Conservation (phyloP, 2,329 filamentous ascomycete genomes). For the Microdochium paspali region DNA sequence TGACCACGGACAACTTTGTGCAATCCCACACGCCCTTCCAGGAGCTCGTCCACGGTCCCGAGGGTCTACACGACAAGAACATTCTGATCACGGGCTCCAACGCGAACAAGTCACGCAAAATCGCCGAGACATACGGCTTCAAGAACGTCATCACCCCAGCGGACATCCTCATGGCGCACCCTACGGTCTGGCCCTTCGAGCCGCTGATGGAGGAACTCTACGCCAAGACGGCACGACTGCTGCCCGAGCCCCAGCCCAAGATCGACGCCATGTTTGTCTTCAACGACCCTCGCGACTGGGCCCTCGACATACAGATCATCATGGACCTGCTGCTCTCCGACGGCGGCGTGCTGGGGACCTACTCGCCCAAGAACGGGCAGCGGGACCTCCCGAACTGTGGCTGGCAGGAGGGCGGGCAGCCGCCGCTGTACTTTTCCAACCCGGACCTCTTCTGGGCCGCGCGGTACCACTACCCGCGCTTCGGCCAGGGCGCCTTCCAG, state of each 20-base stretch:
- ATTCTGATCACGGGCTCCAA: conserved; percentile 67
- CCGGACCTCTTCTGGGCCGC: conserved; percentile 86
- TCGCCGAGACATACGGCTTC: conserved; percentile 75
- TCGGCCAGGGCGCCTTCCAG: conserved; percentile 88
- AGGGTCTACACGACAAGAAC: conserved; percentile 51
- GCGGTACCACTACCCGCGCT: conserved; percentile 71
- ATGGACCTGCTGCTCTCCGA: conserved; percentile 73
- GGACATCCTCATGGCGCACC: conserved; percentile 69
- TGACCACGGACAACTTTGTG: conserved; percentile 65
- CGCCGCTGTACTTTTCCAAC: conserved; percentile 79
- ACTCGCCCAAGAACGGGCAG: conserved; percentile 63
- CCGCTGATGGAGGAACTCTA: conserved; percentile 56
- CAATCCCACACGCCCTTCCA: conserved; percentile 89
- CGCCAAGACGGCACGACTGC: conserved; percentile 41
- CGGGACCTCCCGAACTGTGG: conserved; percentile 56
- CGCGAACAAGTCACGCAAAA: conserved; percentile 55
- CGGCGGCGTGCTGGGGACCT: conserved; percentile 71
- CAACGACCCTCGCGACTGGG: conserved; percentile 96
- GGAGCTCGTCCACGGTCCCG: conserved; percentile 51
- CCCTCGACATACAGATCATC: conserved; percentile 77
- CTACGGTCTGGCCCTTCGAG: conserved; percentile 77
- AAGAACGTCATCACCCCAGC: conserved; percentile 74
- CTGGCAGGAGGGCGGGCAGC: conserved; percentile 77
- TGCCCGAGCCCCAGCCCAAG: conserved; percentile 49
- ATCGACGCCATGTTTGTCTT: conserved; percentile 90